Percentiles rank a stretch among this genome's conserved stretches.
phyloP scores from a whole-genome alignment of 148 eudicot species.

The Rheum nobile region DNA sequence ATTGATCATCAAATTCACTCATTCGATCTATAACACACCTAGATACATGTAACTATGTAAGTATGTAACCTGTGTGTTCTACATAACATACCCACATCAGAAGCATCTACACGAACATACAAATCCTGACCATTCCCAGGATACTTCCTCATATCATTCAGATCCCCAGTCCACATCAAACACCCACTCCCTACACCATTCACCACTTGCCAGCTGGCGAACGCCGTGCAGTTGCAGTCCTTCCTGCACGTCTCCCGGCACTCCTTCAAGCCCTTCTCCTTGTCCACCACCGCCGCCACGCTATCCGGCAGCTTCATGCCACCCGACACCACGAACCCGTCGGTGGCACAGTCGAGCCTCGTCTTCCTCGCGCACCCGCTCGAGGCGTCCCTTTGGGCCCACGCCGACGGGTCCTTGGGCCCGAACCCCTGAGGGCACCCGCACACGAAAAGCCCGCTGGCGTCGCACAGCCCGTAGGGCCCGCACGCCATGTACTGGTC shows the following conservation, averaged over 20 bases:
- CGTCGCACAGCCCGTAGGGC: conserved; percentile 34
- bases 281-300: conserved; percentile 11
- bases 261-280: conserved; percentile 21
- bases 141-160: conserved; percentile 34
- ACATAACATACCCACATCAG: conserved; percentile 31
- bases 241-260: conserved; percentile 34
- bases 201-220: conserved; percentile 17
- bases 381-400: conserved; percentile 46
- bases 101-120: conserved; percentile 22
- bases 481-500: conserved; percentile 55
- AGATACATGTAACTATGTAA: too few relatives aligned
- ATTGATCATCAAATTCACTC: neutral
- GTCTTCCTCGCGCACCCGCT: conserved; percentile 34
- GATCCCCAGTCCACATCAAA: conserved; percentile 31
- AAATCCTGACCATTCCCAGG: conserved; percentile 36
- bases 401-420: conserved; percentile 29
- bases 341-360: conserved; percentile 28
- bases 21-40: too few relatives aligned
- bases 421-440: conserved; percentile 43
- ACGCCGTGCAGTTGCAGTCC: conserved; percentile 55
- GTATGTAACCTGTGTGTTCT: too few relatives aligned
- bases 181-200: conserved; percentile 28
- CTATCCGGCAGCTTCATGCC: conserved; percentile 56
- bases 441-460: conserved; percentile 29
- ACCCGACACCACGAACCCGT: conserved; percentile 33